Conservation (phyloP, 345 rosid genomes). For the Xanthoceras sorbifolium region DNA sequence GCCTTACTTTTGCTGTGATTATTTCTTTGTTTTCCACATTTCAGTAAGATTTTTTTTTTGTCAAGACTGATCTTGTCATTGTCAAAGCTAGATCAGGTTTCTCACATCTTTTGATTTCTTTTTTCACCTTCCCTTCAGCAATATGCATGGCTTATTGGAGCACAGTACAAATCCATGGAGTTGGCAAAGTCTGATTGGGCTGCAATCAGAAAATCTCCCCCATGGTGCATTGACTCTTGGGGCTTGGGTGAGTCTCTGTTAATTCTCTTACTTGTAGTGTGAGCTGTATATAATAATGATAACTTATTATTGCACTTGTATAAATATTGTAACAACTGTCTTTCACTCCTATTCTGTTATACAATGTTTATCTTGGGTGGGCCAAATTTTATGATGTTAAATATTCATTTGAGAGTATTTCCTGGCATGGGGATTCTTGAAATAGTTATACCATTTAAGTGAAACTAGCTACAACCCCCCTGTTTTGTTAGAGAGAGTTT, state of each 20-base stretch:
- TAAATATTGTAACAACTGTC: neutral
- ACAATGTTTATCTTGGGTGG: neutral
- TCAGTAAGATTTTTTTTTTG: neutral
- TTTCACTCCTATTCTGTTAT: constrained; percentile 5
- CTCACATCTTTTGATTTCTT: constrained; percentile 5
- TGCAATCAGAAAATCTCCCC: constrained; percentile 87
- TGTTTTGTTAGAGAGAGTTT: neutral
- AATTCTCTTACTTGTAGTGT: neutral
- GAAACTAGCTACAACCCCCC: neutral
- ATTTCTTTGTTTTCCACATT: neutral
- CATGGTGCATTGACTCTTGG: constrained; percentile 99
- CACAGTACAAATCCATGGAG: constrained; percentile 94
- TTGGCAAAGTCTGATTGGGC: constrained; percentile 89
- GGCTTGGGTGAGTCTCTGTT: constrained; percentile 75
- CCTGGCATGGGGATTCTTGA: neutral
- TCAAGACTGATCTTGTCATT: neutral
- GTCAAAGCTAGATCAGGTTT: neutral
- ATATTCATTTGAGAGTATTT: neutral
- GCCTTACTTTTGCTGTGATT: neutral
- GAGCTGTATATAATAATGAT: neutral
- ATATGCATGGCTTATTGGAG: constrained; percentile 92
- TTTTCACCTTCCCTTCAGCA: constrained; percentile 48
- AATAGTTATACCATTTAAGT: neutral
- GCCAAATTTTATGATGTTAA: neutral
- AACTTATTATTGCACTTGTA: neutral